phyloP scores from a whole-genome alignment of 805 yeast genomes.

The Pichia nanzhaoensis region DNA sequence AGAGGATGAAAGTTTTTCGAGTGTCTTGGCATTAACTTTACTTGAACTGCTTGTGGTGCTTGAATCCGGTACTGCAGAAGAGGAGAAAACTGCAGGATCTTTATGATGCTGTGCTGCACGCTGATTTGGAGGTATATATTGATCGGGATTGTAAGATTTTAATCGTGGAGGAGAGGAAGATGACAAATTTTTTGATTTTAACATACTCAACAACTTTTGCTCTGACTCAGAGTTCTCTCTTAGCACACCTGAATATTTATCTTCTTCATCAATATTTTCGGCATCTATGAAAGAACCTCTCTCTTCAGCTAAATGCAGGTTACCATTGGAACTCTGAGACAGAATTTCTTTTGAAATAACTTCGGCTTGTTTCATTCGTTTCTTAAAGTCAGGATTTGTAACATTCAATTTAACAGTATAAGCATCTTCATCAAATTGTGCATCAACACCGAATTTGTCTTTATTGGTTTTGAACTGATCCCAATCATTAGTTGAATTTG shows the following conservation, averaged over 20 bases:
- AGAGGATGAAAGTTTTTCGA: background rate
- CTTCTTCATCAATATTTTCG: slow-evolving; percentile 90
- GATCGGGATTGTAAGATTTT: slow-evolving; percentile 30
- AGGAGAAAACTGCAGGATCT: slow-evolving; percentile 63
- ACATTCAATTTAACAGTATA: slow-evolving; percentile 77
- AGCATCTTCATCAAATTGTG: slow-evolving; percentile 76
- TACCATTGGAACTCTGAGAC: slow-evolving; percentile 53
- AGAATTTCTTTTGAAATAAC: slow-evolving; percentile 80
- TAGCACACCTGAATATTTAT: slow-evolving; percentile 88
- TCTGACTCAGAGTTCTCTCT: slow-evolving; percentile 37
- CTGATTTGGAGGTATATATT: slow-evolving; percentile 52
- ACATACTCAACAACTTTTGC: slow-evolving; percentile 23
- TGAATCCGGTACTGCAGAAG: slow-evolving; percentile 28
- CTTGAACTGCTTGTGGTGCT: slow-evolving; percentile 1
- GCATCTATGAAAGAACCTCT: slow-evolving; percentile 75
- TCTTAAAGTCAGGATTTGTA: slow-evolving; percentile 63
- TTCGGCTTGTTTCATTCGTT: slow-evolving; percentile 64
- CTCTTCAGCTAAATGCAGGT: slow-evolving; percentile 85
- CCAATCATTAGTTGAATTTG: slow-evolving; percentile 42
- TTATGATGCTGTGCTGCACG: slow-evolving; percentile 44
- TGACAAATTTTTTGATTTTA: slow-evolving; percentile 9
- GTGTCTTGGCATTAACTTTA: slow-evolving; percentile 3
- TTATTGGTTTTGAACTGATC: slow-evolving; percentile 94
- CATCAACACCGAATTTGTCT: slow-evolving; percentile 78
- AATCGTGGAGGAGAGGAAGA: slow-evolving; percentile 7